These are phyloP conservation scores for Biscogniauxia sp. DNA, from an alignment of 2,329 filamentous ascomycete genomes.

Conservation along the genomic window DNA sequence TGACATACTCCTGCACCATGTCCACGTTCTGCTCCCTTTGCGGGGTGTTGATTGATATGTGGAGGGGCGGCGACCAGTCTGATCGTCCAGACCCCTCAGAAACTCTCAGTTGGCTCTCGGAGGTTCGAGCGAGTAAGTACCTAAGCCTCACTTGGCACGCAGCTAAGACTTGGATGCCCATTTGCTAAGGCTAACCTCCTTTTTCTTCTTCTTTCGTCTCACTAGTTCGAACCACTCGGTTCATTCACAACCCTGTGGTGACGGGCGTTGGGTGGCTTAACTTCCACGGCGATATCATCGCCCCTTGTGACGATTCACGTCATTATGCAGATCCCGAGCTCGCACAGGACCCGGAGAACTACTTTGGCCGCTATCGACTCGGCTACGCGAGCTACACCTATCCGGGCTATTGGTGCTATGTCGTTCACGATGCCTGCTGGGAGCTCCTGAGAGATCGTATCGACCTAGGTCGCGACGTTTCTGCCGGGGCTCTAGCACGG, in stretches of 20 bases:
- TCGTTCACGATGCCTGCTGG: conserved; percentile 24
- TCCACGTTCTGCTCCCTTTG: conserved; percentile 19
- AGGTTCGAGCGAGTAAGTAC: conserved; percentile 19
- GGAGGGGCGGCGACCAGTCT: conserved; percentile 9
- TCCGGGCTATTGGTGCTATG: conserved; percentile 17
- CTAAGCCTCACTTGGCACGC: not conserved
- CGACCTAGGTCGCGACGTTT: too few species aligned
- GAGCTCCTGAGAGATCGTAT: conserved; percentile 6
- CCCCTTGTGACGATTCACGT: conserved; percentile 1
- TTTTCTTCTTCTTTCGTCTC: too few species aligned
- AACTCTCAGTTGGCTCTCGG: conserved; percentile 15
- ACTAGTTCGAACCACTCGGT: not conserved
- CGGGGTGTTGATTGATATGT: conserved; percentile 13
- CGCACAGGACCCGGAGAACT: not conserved
- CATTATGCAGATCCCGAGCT: conserved; percentile 8
- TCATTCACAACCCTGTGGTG: conserved; percentile 11
- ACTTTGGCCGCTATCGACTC: conserved; percentile 3
- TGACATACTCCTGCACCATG: not conserved
- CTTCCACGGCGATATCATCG: conserved; percentile 9
- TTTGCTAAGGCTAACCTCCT: too few species aligned
- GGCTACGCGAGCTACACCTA: not conserved
- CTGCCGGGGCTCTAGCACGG: conserved; percentile 4
- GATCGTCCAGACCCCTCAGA: not conserved
- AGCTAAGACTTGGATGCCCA: too few species aligned
- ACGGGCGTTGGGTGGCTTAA: conserved; percentile 21